A percentile compares a stretch with the other conserved stretches of the same genome.
These are phyloP conservation scores for Tuber melanosporum DNA, from an alignment of 495 filamentous ascomycete species.

Conservation along the genomic window DNA sequence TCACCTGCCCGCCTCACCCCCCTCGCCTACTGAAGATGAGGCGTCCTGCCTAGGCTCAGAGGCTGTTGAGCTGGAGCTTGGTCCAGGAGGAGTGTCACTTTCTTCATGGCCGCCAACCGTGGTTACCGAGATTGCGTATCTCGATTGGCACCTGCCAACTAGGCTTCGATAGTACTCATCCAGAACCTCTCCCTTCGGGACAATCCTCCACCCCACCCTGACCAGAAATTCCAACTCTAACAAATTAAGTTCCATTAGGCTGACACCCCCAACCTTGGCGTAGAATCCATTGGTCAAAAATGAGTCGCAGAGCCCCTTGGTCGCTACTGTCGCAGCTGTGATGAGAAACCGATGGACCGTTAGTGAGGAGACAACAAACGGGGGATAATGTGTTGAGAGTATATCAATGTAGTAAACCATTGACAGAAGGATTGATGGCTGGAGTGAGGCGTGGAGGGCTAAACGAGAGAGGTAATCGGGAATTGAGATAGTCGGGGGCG, in stretches of 20 bases:
- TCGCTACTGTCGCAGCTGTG: conserved; percentile 86
- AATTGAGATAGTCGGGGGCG: conserved; percentile 89
- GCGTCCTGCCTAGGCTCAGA: neutral
- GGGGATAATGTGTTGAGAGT: conserved; percentile 82
- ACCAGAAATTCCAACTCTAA: conserved; percentile 92
- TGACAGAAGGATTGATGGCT: conserved; percentile 89
- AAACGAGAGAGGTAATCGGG: conserved; percentile 85
- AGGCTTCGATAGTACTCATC: conserved; percentile 88
- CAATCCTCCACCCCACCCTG: conserved; percentile 90
- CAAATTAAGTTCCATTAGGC: conserved; percentile 75
- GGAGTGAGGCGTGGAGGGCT: conserved; percentile 86
- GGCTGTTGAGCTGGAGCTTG: neutral
- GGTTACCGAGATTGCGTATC: conserved; percentile 25
- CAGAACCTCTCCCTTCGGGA: conserved; percentile 85
- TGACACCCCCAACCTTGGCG: conserved; percentile 86
- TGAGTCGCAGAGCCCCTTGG: conserved; percentile 89
- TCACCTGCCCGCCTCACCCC: neutral
- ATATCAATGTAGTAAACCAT: conserved; percentile 99
- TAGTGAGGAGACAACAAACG: conserved; percentile 87
- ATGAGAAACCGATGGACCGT: conserved; percentile 97
- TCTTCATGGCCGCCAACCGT: neutral
- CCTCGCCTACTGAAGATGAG: neutral
- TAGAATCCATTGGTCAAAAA: conserved; percentile 98
- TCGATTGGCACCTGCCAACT: conserved; percentile 52
- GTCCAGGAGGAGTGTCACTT: neutral